phyloP scores from a whole-genome alignment of 331 rosid species.

The Saraca asoca region DNA sequence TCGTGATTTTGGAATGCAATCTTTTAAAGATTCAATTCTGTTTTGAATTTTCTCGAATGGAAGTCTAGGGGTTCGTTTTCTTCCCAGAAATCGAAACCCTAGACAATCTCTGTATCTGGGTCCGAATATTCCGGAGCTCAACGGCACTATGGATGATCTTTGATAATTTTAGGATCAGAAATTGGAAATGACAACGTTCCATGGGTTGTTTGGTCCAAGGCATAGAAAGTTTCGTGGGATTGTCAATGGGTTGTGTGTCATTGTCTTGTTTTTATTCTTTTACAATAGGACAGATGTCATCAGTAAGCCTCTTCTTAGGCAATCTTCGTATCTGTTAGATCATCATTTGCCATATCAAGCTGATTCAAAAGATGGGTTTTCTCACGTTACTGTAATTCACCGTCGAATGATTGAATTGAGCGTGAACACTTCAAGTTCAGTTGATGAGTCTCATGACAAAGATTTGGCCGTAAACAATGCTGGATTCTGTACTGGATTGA shows the following conservation, averaged over 20 bases:
- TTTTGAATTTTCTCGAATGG: slow-evolving; percentile 8
- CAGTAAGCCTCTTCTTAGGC: slow-evolving; percentile 47
- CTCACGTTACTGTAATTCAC: slow-evolving; percentile 32
- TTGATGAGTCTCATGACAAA: slow-evolving; percentile 36
- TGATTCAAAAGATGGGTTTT: slow-evolving; percentile 29
- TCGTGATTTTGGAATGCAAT: slow-evolving; percentile 1
- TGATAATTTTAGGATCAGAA: neutral
- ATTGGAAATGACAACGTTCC: slow-evolving; percentile 37
- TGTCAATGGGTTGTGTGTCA: slow-evolving; percentile 43
- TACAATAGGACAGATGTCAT: slow-evolving; percentile 45
- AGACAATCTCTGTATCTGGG: slow-evolving; percentile 25
- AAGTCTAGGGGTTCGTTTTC: slow-evolving; percentile 36
- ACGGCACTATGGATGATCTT: neutral
- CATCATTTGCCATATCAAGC: slow-evolving; percentile 32
- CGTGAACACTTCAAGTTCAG: slow-evolving; percentile 29
- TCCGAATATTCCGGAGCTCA: neutral
- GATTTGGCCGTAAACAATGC: slow-evolving; percentile 30
- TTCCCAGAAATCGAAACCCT: slow-evolving; percentile 37
- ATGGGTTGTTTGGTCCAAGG: slow-evolving; percentile 33
- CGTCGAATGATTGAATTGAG: slow-evolving; percentile 44
- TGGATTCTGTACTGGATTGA: slow-evolving; percentile 58
- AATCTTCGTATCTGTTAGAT: slow-evolving; percentile 34
- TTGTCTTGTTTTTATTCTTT: slow-evolving; percentile 50
- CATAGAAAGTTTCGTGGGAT: slow-evolving; percentile 38
- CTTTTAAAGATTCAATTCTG: neutral